Percentiles rank a stretch among this genome's conserved stretches.
Evolutionary conservation across 1,284 basidiomycete genomes (phyloP).

Genomic region (Malassezia dermatis): DNA sequence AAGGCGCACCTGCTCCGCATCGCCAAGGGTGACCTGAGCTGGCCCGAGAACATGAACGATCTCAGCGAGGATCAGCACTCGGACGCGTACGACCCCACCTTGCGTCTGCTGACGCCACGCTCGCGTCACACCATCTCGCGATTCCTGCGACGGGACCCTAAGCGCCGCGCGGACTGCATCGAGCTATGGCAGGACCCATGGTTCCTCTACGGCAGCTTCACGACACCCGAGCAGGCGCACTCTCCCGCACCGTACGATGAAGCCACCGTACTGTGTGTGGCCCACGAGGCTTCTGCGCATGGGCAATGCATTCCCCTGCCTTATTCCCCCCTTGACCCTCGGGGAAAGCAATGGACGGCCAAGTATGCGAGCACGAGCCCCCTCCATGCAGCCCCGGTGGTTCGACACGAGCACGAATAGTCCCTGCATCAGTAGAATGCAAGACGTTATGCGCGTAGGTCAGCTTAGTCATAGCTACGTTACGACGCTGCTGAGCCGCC

Average conservation of each 20-base stretch:
- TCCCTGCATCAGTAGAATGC: neutral
- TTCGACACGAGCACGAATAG: neutral
- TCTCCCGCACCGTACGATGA: constrained; percentile 2
- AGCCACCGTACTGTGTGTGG: constrained; percentile 14
- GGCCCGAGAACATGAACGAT: constrained; percentile 49
- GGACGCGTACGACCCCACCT: constrained; percentile 15
- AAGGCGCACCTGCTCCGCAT: constrained; percentile 43
- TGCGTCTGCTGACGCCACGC: constrained; percentile 36
- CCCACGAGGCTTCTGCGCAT: constrained; percentile 24
- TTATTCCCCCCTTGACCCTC: constrained; percentile 26
- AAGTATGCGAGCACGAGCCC: neutral
- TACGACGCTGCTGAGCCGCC: neutral
- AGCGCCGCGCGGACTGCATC: constrained; percentile 30
- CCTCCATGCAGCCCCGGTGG: neutral
- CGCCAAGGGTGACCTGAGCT: constrained; percentile 44
- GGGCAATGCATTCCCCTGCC: constrained; percentile 24
- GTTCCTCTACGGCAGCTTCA: constrained; percentile 37
- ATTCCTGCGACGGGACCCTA: constrained; percentile 36
- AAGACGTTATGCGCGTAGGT: neutral
- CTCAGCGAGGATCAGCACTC: constrained; percentile 18
- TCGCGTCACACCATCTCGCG: constrained; percentile 35
- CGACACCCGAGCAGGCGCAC: neutral
- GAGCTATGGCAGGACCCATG: constrained; percentile 43
- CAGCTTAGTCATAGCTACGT: neutral
- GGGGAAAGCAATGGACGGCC: constrained; percentile 27